Evolutionary conservation across 768 basidiomycete species (phyloP).

Genomic region (Podaxis sp.): DNA sequence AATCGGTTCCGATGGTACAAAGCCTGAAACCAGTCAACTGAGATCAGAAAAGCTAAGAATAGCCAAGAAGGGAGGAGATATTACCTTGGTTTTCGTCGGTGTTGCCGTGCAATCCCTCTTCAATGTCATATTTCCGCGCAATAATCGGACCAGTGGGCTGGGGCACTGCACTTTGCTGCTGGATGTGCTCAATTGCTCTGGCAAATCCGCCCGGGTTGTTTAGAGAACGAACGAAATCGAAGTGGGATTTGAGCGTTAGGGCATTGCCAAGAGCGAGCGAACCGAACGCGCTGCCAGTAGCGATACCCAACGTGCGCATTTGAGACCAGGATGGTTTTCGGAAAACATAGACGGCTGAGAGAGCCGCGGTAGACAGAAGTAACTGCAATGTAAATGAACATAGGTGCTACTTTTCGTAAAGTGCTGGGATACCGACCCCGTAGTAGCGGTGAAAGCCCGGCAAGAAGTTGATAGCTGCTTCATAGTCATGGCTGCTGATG

Average conservation of each 20-base stretch:
- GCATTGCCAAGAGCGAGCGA: conserved; percentile 33
- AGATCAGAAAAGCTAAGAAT: background rate
- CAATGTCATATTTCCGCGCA: conserved; percentile 22
- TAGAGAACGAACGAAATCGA: conserved; percentile 35
- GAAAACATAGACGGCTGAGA: conserved; percentile 11
- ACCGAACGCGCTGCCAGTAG: conserved; percentile 21
- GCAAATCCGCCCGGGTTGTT: conserved; percentile 41
- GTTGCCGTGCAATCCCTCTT: conserved; percentile 16
- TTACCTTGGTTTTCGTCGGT: conserved; percentile 12
- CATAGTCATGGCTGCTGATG: conserved; percentile 54
- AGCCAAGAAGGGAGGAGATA: background rate
- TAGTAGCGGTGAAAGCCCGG: conserved; percentile 44
- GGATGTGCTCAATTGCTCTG: conserved; percentile 42
- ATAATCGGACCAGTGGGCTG: conserved; percentile 29
- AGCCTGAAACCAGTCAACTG: background rate
- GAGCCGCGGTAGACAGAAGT: conserved; percentile 3
- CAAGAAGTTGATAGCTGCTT: conserved; percentile 52
- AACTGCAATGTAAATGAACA: background rate
- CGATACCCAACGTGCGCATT: conserved; percentile 8
- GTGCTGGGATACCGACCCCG: conserved; percentile 29
- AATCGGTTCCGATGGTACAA: background rate
- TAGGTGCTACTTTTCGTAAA: background rate
- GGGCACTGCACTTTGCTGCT: conserved; percentile 40
- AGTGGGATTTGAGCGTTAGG: conserved; percentile 29
- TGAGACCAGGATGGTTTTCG: conserved; percentile 12